phyloP scores from a whole-genome alignment of 2,329 filamentous ascomycete genomes.

The Westerdykella sp. region DNA sequence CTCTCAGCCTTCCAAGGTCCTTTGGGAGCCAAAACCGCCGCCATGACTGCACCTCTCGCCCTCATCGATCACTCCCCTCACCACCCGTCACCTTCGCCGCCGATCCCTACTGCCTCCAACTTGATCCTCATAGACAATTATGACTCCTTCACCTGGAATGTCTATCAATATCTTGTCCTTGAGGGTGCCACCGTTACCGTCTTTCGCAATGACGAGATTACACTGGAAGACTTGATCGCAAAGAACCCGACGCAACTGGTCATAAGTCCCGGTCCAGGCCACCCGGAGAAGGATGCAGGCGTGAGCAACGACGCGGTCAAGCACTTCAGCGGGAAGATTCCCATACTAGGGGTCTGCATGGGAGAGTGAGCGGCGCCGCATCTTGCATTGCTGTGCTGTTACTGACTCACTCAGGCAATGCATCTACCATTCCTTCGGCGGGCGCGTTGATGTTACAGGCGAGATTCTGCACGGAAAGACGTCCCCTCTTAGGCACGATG shows the following conservation, averaged over 20 bases:
- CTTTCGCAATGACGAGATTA: slow-evolving; percentile 86
- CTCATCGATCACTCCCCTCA: slow-evolving; percentile 79
- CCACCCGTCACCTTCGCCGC: slow-evolving; percentile 67
- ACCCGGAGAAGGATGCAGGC: slow-evolving; percentile 85
- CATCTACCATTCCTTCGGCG: slow-evolving; percentile 90
- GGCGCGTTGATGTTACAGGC: slow-evolving; percentile 83
- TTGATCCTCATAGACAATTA: slow-evolving; percentile 97
- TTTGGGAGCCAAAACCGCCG: slow-evolving; percentile 1
- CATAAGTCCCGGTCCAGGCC: slow-evolving; percentile 89
- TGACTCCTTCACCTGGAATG: slow-evolving; percentile 98
- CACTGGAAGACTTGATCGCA: slow-evolving; percentile 72
- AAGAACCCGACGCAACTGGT: slow-evolving; percentile 89
- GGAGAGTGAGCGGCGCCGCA: slow-evolving; percentile 60
- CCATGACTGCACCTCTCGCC: slow-evolving; percentile 41
- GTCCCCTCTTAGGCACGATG: slow-evolving; percentile 80
- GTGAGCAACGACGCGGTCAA: slow-evolving; percentile 87
- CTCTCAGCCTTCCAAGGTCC: background rate
- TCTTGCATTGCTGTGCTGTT: slow-evolving; percentile 1
- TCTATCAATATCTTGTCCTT: slow-evolving; percentile 96
- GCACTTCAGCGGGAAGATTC: slow-evolving; percentile 90
- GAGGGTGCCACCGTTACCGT: slow-evolving; percentile 89
- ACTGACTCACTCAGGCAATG: slow-evolving; percentile 60
- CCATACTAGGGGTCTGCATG: slow-evolving; percentile 97
- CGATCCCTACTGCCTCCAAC: slow-evolving; percentile 75
- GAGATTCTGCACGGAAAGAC: slow-evolving; percentile 98